These are phyloP conservation scores for Globisporangium carolinianum DNA, from an alignment of 352 stramenopile species.

Conservation along the genomic window DNA sequence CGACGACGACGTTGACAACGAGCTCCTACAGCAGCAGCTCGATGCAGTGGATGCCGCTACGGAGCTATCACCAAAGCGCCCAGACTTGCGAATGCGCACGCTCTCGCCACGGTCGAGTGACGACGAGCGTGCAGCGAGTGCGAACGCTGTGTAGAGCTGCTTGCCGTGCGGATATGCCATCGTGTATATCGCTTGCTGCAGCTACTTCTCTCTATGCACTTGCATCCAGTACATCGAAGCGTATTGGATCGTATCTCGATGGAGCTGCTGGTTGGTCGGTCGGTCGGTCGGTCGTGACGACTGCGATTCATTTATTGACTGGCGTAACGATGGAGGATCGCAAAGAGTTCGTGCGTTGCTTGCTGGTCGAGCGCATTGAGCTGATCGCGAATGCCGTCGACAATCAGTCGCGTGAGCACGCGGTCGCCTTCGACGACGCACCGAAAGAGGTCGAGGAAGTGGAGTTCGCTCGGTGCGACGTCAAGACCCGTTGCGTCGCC, in stretches of 20 bases:
- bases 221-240: no score
- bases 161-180: no score
- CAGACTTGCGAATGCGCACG: constrained; percentile 17
- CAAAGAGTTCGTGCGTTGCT: constrained; percentile 30
- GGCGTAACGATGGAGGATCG: constrained; percentile 15
- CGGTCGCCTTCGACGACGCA: constrained; percentile 65
- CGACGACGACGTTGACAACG: constrained; percentile 27
- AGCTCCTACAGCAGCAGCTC: constrained; percentile 15
- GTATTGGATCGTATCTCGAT: no score
- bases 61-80: neutral
- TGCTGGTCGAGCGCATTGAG: constrained; percentile 37
- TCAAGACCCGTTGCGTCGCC: constrained; percentile 37
- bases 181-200: no score
- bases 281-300: no score
- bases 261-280: no score
- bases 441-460: constrained; percentile 60
- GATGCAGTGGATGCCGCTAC: constrained; percentile 16
- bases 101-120: constrained; percentile 14
- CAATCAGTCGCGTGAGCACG: constrained; percentile 54
- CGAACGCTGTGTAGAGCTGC: constrained; percentile 6
- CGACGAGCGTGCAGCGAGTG: constrained; percentile 2
- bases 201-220: no score
- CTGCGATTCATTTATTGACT: neutral
- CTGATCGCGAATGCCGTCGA: constrained; percentile 37
- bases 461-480: constrained; percentile 43